These are phyloP conservation scores for Stylosanthes scabra DNA, from an alignment of 331 rosid genomes.

Conservation along the genomic window DNA sequence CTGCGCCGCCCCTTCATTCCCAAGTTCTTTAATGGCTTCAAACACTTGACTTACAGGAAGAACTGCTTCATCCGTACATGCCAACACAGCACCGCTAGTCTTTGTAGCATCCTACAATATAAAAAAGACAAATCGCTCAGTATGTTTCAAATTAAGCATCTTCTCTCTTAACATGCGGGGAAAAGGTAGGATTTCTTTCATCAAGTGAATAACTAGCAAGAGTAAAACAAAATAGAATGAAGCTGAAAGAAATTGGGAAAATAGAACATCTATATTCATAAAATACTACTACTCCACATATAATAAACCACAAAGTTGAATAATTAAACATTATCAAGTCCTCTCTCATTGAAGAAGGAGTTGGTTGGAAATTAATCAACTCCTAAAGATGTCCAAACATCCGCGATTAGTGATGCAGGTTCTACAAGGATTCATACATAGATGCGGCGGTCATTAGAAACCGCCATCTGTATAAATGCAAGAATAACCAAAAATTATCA, in stretches of 20 bases:
- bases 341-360: too few species aligned
- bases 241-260: neutral
- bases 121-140: neutral
- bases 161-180: too few species aligned
- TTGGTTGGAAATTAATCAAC: too few species aligned
- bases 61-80: constrained; percentile 66
- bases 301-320: neutral
- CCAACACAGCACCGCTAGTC: constrained; percentile 52
- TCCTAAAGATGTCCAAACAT: too few species aligned
- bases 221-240: neutral
- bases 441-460: too few species aligned
- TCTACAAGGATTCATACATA: too few species aligned
- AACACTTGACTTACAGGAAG: constrained; percentile 54
- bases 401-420: too few species aligned
- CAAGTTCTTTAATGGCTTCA: constrained; percentile 58
- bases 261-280: neutral
- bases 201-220: neutral
- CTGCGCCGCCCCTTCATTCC: constrained; percentile 43
- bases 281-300: neutral
- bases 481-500: neutral
- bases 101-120: constrained; percentile 50
- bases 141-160: neutral
- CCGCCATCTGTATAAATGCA: neutral
- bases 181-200: neutral
- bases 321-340: too few species aligned